A percentile compares a stretch with the other conserved stretches of the same genome.
Evolutionary conservation across 2,329 filamentous ascomycete genomes (phyloP).

Genomic region (Trichoderma koningiopsis): DNA sequence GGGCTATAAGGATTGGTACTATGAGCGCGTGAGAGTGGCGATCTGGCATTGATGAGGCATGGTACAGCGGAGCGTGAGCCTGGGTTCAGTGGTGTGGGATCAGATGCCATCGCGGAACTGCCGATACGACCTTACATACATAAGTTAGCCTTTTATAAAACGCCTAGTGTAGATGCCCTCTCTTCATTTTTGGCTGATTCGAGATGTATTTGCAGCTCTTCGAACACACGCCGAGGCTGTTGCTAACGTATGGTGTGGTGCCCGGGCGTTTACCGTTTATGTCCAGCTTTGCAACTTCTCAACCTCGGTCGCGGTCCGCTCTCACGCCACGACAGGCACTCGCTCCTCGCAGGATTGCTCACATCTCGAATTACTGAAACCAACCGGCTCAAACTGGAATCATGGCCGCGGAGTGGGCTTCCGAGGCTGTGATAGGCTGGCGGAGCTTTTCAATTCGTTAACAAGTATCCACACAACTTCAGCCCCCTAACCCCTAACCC

Average conservation of each 20-base stretch:
- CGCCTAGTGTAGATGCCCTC: background rate
- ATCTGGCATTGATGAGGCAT: background rate
- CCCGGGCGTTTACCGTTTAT: background rate
- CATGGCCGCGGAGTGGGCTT: background rate
- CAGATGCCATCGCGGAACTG: background rate
- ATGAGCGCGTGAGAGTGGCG: background rate
- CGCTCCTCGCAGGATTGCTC: background rate
- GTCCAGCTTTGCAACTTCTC: background rate
- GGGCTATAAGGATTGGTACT: background rate
- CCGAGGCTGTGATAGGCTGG: background rate
- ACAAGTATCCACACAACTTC: conserved; percentile 6
- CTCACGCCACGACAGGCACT: conserved; percentile 3
- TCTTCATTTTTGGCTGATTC: background rate
- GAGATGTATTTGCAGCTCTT: background rate
- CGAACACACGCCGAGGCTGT: background rate
- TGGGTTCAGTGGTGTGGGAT: background rate
- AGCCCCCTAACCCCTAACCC: background rate
- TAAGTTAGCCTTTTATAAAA: background rate
- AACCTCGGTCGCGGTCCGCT: conserved; percentile 1
- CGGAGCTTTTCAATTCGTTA: background rate
- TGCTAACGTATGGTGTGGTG: background rate
- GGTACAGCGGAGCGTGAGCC: background rate
- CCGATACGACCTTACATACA: background rate
- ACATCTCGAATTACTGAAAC: background rate
- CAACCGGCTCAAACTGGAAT: background rate